These are phyloP conservation scores for Bryopsis sp. DNA, from an alignment of 139 green algal species.

Conservation along the genomic window DNA sequence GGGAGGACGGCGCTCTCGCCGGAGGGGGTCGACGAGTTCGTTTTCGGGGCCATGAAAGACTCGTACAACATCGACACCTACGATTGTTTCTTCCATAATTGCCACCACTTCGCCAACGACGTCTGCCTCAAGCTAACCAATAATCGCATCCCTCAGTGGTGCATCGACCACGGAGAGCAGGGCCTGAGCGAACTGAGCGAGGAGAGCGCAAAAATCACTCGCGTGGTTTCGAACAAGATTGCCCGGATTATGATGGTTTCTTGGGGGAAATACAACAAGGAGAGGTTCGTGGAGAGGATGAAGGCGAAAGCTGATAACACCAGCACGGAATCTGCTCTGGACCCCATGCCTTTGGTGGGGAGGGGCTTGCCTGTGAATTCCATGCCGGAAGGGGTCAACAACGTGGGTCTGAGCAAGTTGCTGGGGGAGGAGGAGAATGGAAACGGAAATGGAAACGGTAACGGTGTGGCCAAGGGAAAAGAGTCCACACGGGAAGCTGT, in stretches of 20 bases:
- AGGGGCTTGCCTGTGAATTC: background rate
- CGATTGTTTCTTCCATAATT: conserved; percentile 26
- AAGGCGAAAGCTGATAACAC: background rate
- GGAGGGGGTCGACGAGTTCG: conserved; percentile 17
- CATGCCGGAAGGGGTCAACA: background rate
- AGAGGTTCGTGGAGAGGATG: conserved; percentile 1
- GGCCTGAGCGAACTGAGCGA: conserved; percentile 17
- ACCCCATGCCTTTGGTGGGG: background rate
- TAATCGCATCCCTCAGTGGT: conserved; percentile 21
- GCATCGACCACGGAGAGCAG: conserved; percentile 25
- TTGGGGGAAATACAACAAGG: conserved; percentile 19
- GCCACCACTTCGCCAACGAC: conserved; percentile 24
- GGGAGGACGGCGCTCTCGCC: conserved; percentile 2
- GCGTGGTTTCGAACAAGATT: conserved; percentile 20
- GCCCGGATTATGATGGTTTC: conserved; percentile 25
- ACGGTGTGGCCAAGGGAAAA: background rate
- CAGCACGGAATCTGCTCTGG: background rate
- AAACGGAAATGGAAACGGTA: background rate
- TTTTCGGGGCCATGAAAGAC: conserved; percentile 7
- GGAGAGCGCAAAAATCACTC: conserved; percentile 15
- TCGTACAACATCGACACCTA: conserved; percentile 24
- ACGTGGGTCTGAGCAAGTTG: background rate
- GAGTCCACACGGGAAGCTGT: background rate
- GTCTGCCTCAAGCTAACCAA: conserved; percentile 17
- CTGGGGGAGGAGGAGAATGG: background rate